These are phyloP conservation scores for Tetrastigma voinierianum DNA, from an alignment of 164 flowering plant species.

Conservation along the genomic window DNA sequence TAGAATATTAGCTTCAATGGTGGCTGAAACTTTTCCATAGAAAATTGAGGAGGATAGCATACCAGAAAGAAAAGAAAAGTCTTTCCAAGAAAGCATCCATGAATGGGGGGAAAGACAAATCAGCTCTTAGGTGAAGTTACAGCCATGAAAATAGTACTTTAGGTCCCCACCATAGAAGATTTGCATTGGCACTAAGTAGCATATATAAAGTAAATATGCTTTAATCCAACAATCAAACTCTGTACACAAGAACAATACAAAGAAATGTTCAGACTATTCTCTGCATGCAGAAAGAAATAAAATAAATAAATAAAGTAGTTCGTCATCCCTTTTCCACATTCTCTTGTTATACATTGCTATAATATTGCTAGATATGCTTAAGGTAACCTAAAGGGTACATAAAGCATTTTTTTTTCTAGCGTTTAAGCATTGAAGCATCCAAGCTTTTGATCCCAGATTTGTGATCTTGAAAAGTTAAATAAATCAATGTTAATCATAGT, in stretches of 20 bases:
- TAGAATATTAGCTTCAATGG: neutral
- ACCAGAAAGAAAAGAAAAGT: neutral
- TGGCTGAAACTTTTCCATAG: neutral
- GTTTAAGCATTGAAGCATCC: too few species aligned
- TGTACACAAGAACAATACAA: neutral
- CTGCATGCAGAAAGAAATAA: neutral
- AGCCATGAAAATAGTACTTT: neutral
- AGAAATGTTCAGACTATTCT: constrained; percentile 1
- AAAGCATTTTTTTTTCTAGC: too few species aligned
- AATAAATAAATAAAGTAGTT: neutral
- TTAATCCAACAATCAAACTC: neutral
- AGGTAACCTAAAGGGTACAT: neutral
- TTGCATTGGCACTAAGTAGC: neutral
- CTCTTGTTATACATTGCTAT: neutral
- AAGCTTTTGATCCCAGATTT: too few species aligned
- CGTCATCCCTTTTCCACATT: constrained; percentile 5
- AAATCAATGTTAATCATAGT: too few species aligned
- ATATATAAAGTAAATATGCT: constrained; percentile 4
- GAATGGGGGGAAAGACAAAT: neutral
- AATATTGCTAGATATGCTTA: neutral
- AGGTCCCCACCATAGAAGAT: neutral
- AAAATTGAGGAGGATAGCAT: neutral
- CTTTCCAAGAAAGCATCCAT: neutral
- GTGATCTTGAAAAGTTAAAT: too few species aligned
- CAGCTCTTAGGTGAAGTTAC: neutral